Conservation (phyloP, 805 yeast genomes). For the Allodekkera sacchari region DNA sequence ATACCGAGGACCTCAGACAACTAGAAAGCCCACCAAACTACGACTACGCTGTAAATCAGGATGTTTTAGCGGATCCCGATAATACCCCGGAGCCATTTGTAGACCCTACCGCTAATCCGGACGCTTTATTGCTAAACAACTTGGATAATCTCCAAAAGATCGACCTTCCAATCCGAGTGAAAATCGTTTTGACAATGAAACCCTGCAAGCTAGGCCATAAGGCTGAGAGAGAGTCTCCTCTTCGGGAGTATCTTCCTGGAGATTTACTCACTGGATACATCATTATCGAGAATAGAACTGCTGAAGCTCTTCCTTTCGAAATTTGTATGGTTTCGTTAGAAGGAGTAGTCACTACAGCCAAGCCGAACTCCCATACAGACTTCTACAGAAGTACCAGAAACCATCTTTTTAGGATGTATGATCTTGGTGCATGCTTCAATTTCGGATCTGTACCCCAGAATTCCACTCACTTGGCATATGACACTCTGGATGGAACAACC, state of each 20-base stretch:
- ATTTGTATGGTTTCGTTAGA: slow-evolving; percentile 54
- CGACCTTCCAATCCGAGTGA: slow-evolving; percentile 17
- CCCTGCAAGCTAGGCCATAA: slow-evolving; percentile 24
- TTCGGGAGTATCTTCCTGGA: slow-evolving; percentile 58
- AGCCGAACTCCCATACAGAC: slow-evolving; percentile 2
- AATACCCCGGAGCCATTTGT: slow-evolving; percentile 1
- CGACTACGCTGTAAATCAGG: no score
- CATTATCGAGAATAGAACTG: slow-evolving; percentile 32
- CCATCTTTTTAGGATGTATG: slow-evolving; percentile 40
- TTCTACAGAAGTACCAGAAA: slow-evolving; percentile 9
- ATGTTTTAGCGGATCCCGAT: no score
- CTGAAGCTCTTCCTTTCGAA: slow-evolving; percentile 43
- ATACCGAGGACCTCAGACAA: slow-evolving; percentile 6
- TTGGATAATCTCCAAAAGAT: slow-evolving; percentile 16
- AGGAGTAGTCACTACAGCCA: slow-evolving; percentile 31
- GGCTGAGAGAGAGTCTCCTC: slow-evolving; percentile 23
- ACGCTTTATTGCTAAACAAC: slow-evolving; percentile 20
- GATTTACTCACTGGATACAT: slow-evolving; percentile 56
- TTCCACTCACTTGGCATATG: slow-evolving; percentile 13
- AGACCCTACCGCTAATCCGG: slow-evolving; percentile 16
- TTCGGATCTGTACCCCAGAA: no score
- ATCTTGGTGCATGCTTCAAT: slow-evolving; percentile 44
- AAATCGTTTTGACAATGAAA: slow-evolving; percentile 31
- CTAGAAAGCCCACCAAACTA: slow-evolving; percentile 17
- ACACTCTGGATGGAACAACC: slow-evolving; percentile 17